Evolutionary conservation across 805 yeast species (phyloP).

Genomic region (Lachancea lanzarotensis): DNA sequence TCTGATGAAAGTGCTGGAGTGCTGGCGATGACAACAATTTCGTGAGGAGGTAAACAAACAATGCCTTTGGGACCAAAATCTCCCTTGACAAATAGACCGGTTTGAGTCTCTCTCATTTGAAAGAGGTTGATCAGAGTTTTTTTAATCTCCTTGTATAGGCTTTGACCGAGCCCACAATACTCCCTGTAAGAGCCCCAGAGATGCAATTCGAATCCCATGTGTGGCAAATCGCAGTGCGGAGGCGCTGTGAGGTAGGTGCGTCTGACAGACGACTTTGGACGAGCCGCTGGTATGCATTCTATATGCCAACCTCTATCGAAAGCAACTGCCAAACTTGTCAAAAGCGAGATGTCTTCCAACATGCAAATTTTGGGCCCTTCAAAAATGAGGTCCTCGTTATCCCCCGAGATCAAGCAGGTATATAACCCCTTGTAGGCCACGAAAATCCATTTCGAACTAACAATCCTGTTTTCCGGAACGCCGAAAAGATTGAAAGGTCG

Average conservation of each 20-base stretch:
- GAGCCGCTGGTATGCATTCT: background rate
- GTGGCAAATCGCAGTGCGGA: background rate
- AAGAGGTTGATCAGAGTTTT: background rate
- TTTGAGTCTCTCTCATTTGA: background rate
- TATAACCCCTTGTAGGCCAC: background rate
- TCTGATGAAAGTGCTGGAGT: too few relatives aligned
- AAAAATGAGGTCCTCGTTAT: background rate
- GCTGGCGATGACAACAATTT: background rate
- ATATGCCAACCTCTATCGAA: background rate
- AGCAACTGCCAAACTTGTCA: background rate
- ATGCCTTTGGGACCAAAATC: background rate
- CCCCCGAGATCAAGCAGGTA: background rate
- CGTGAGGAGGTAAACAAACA: background rate
- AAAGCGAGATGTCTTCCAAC: background rate
- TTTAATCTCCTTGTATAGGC: background rate
- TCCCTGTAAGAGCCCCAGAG: background rate
- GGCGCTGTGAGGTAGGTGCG: background rate
- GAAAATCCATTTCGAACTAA: background rate
- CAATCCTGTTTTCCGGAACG: background rate
- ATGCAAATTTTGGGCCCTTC: background rate
- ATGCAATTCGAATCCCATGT: background rate
- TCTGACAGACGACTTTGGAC: background rate
- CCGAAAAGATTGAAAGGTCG: background rate
- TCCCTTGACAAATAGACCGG: background rate
- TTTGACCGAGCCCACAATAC: background rate